These are phyloP conservation scores for Chalaropsis thielavioides DNA, from an alignment of 2,329 filamentous ascomycete species.

Conservation along the genomic window DNA sequence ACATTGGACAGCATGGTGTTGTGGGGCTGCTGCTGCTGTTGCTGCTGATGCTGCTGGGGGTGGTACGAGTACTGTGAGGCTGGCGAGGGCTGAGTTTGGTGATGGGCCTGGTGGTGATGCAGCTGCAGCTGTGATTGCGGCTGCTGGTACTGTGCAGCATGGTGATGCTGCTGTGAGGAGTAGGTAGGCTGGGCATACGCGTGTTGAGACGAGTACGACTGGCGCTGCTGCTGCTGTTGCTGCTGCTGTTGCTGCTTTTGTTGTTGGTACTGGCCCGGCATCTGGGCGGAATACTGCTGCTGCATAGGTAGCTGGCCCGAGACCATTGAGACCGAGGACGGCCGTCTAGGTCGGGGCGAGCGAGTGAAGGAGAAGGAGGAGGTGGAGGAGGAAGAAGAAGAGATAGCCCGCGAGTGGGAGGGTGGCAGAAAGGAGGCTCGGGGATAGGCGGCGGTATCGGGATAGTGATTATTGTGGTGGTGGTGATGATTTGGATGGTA, in stretches of 20 bases:
- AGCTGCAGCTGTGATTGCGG: conserved; percentile 10
- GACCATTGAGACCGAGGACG: conserved; percentile 11
- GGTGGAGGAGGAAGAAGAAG: conserved; percentile 40
- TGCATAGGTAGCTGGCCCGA: conserved; percentile 14
- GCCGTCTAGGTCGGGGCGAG: conserved; percentile 5
- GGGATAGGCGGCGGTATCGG: conserved; percentile 4
- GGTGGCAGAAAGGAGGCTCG: not conserved
- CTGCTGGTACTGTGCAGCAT: conserved; percentile 8
- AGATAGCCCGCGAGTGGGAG: conserved; percentile 34
- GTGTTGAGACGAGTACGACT: conserved; percentile 9
- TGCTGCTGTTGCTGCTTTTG: conserved; percentile 8
- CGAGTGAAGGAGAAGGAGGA: conserved; percentile 30
- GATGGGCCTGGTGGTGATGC: conserved; percentile 10
- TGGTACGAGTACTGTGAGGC: conserved; percentile 9
- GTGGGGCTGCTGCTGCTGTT: conserved; percentile 25
- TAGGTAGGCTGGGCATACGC: conserved; percentile 8
- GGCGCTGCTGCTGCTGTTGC: conserved; percentile 12
- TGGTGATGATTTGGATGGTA: conserved; percentile 4
- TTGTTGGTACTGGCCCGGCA: conserved; percentile 14
- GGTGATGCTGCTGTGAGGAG: conserved; percentile 14
- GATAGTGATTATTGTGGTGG: conserved; percentile 5
- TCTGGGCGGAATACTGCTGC: conserved; percentile 4
- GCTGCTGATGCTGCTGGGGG: conserved; percentile 19
- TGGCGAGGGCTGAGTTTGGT: not conserved
- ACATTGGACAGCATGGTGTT: conserved; percentile 20